Base-by-base conservation (phyloP, 306 rosid genomes). In the Trifolium fragiferum region DNA sequence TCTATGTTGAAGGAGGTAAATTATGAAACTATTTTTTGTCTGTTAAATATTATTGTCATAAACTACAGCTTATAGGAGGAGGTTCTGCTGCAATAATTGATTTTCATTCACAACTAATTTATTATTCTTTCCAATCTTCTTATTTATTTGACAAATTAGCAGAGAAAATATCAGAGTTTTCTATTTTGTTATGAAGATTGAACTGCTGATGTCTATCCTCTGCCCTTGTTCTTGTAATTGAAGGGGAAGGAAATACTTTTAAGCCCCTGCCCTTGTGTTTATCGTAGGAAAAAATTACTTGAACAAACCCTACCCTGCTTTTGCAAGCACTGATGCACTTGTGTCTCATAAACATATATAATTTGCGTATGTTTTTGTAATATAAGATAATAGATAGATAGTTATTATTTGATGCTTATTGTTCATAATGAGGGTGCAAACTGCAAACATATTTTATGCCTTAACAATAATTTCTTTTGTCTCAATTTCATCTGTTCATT, bases 1-100 rank as follows among this genome's bases (percentile, higher is more conserved):
- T 82, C 89, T 43, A 94, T 94, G 99, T 77, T 94, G 90, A 94
- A 87, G 81, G 97, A 87, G 96, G 99, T 92, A 87, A 10, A n/a
- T 18, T 60, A 35, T 78, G 65, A 63, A 73, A 20, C 84, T 41
- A 54, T 43, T 38, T 71, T 72, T 50, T 58, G 20, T 51, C 69
- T 53, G 46, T 38, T 61, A 78, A 21, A 40, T 51, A 20, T 53
- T 54, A 41, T 57, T 21, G 14, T 64, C 72, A 38, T 47, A 50
- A 68, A 14, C 64, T 73, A 40, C 41, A 43, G 4, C 49, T 43
- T 2, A 4, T 25, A 55, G 23, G 13, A 21, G 18, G 16, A 4
- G 58, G 35, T 21, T 43, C 44, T 61, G 27, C 69, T 43, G 11
- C 44, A 43, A 53, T 19, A 27, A 43, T 69, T 37, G 16, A 65